Evolutionary conservation across 2,329 filamentous ascomycete genomes (phyloP), one percentile per base, ranked within the genome.

Genomic region (Parafenestella ontariensis): DNA sequence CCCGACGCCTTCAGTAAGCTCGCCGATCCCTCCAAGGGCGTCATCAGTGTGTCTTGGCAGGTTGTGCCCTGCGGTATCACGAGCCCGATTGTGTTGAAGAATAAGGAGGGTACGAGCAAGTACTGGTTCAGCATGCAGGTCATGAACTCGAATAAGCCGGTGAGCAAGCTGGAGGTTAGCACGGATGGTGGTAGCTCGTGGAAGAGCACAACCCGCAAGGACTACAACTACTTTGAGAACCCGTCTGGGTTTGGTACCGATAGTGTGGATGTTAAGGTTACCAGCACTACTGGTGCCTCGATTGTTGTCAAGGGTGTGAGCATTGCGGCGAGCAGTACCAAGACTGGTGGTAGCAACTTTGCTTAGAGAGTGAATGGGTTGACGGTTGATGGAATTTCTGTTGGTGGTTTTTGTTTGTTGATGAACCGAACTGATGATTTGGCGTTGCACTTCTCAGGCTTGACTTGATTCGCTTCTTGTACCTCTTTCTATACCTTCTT

Each of bases 121-220:
- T 79, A 80, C 70, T 85, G 83, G 82, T 85, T 86, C 75, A 80
- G 79, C 43, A 86, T 87, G 79, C 87, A 89, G 71, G 85, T 89
- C 39, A 78, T 87, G 64, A 88, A 89, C 73, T 76, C 83, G 64
- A 87, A 87, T 69, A 78, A 83, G 55, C 78, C 80, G 15, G 80
- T 89, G 36, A 64, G 77, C 48, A 79, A 76, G 58, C 78, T 89
- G 21, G 85, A 89, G 61, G 85, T 89, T 53, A 85, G 83, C 54
- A 85, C 79, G 17, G 82, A 89, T 64, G 80, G 83, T 10, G 86
- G 86, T 17, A 78, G 63, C 48, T 84, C 82, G 13, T 89, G 86
- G 86, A 71, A 82, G 70, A 45, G 69, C n/a, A 87, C 86, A 0
- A 78, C 75, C 2, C 78, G 87, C 43, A 71, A 79, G 51, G 72